Conservation (phyloP, 2,329 filamentous ascomycete species). For the Ophioceras dolichostomum region DNA sequence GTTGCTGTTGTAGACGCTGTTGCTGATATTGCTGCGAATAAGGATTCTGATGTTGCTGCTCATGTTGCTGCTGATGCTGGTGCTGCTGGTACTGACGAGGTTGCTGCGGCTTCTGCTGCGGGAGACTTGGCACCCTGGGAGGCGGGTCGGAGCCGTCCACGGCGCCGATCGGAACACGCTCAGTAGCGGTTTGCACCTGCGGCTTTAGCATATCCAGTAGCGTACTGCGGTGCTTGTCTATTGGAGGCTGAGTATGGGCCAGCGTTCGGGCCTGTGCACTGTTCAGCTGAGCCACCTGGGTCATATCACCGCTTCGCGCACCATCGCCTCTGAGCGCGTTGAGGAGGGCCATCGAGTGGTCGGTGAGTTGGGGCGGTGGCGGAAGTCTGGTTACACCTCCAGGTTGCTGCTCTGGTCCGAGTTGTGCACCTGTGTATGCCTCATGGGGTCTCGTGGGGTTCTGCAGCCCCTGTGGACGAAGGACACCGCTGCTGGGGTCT, state of each 20-base stretch:
- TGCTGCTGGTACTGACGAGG: slow-evolving; percentile 6
- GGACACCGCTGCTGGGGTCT: slow-evolving; percentile 9
- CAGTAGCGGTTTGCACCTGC: neutral
- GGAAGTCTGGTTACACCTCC: too few species aligned
- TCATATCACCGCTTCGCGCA: slow-evolving; percentile 5
- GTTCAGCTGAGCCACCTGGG: too few species aligned
- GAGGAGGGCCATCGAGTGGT: slow-evolving; percentile 23
- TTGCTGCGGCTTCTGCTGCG: slow-evolving; percentile 9
- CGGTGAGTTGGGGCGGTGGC: slow-evolving; percentile 16
- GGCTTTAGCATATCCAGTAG: slow-evolving; percentile 28
- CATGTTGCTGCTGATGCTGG: too few species aligned
- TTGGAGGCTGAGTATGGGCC: slow-evolving; percentile 4
- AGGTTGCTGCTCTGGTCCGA: too few species aligned
- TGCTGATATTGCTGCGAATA: too few species aligned
- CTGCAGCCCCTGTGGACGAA: too few species aligned
- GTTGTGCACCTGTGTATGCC: too few species aligned
- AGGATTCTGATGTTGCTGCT: too few species aligned
- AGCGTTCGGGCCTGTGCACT: too few species aligned
- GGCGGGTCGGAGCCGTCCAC: neutral
- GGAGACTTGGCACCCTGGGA: slow-evolving; percentile 1
- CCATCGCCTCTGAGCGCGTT: slow-evolving; percentile 24
- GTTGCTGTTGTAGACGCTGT: too few species aligned
- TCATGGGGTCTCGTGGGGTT: too few species aligned
- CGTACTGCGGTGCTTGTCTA: slow-evolving; percentile 7
- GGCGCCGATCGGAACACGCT: neutral